Conservation (phyloP, 2,329 filamentous ascomycete genomes). For the Botrytis paeoniae region DNA sequence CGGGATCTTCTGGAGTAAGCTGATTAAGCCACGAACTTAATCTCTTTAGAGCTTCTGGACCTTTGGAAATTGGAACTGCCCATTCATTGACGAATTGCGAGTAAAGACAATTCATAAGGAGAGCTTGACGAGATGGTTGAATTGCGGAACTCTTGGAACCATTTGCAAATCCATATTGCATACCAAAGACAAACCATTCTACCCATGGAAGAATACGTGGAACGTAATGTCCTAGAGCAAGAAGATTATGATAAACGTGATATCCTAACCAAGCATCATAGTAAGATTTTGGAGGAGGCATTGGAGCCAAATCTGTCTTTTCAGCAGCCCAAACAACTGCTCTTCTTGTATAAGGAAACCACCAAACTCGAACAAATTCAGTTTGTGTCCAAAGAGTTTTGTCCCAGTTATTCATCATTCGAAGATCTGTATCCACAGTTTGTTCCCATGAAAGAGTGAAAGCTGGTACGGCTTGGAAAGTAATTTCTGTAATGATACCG, state of each 20-base stretch:
- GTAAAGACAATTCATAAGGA: constrained; percentile 96
- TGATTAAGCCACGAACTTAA: constrained; percentile 81
- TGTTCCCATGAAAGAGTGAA: constrained; percentile 89
- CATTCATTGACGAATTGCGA: constrained; percentile 99
- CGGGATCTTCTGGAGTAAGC: constrained; percentile 58
- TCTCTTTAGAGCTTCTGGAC: constrained; percentile 80
- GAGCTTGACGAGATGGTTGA: constrained; percentile 73
- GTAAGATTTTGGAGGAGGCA: constrained; percentile 61
- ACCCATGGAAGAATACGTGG: constrained; percentile 81
- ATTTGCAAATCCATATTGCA: constrained; percentile 90
- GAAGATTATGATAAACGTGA: constrained; percentile 86
- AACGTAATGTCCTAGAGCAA: constrained; percentile 74
- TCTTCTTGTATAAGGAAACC: constrained; percentile 88
- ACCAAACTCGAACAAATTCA: constrained; percentile 95
- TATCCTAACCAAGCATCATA: constrained; percentile 82
- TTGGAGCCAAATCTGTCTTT: constrained; percentile 62
- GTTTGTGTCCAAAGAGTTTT: constrained; percentile 73
- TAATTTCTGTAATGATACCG: constrained; percentile 87
- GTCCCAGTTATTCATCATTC: constrained; percentile 70
- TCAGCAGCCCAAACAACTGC: constrained; percentile 90
- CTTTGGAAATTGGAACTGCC: constrained; percentile 82
- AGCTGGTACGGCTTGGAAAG: constrained; percentile 73
- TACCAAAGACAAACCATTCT: constrained; percentile 95
- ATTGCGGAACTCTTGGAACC: constrained; percentile 68
- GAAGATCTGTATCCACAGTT: constrained; percentile 66